phyloP scores from a whole-genome alignment of 1,139 yeast species.

The Kodamaea derodonti region DNA sequence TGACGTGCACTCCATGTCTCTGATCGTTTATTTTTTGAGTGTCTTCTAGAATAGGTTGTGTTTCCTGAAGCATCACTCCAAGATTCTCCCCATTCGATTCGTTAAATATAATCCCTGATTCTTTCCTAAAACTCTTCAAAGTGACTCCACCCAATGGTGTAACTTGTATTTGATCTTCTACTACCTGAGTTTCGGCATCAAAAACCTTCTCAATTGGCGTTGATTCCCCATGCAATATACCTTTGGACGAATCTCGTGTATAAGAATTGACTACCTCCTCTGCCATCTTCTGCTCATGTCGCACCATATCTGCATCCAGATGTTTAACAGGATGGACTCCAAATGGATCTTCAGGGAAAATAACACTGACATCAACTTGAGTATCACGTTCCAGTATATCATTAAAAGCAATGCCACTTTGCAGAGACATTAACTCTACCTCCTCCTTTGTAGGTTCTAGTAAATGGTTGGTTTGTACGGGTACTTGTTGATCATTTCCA shows the following conservation, averaged over 20 bases:
- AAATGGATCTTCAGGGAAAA: not conserved
- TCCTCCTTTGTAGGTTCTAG: too few relatives aligned
- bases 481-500: constrained; percentile 14
- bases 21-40: too few relatives aligned
- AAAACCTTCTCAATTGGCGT: not conserved
- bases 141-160: not conserved
- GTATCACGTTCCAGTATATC: not conserved
- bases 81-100: too few relatives aligned
- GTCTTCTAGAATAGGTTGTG: too few relatives aligned
- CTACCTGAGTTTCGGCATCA: not conserved
- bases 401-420: too few relatives aligned
- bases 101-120: too few relatives aligned
- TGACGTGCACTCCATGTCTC: too few relatives aligned
- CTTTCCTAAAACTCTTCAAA: not conserved
- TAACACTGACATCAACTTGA: not conserved
- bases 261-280: not conserved
- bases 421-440: not conserved
- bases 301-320: not conserved
- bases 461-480: not conserved
- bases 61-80: too few relatives aligned
- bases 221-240: not conserved
- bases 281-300: not conserved
- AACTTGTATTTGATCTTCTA: not conserved
- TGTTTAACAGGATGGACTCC: not conserved
- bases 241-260: not conserved